Evolutionary conservation across 768 basidiomycete genomes (phyloP), one percentile per base, ranked within the genome.

Genomic region (Boletellus emodensis): DNA sequence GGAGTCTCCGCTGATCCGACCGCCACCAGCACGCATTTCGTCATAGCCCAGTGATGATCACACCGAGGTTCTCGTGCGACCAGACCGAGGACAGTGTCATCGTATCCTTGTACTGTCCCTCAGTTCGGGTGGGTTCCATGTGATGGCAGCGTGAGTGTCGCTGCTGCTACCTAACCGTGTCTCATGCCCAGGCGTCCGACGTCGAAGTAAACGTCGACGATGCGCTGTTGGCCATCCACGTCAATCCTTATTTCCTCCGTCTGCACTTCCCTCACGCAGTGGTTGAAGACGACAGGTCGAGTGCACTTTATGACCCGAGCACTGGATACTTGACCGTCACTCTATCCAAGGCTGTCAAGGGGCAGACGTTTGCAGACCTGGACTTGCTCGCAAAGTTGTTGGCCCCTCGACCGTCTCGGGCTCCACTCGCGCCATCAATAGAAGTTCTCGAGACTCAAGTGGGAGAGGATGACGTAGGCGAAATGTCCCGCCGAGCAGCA

Each of bases 171-270:
- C 53, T 49, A 60, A 65, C 36, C 14, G 13, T 26, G 32, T 49
- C 38, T 14, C 26, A 6, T 38, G 17, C 37, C 7, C 78, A 92
- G 90, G 87, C 90, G 11, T 80, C 84, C 37, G 90, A 92, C 56
- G 80, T 84, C 30, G 90, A 92, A 65, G 84, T 90, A 44, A 75
- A 85, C 55, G 81, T 90, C 49, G 85, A 89, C 61, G 80, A 80
- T 46, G 79, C 79, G 24, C 67, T 85, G 42, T 75, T 92, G 63
- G 83, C 81, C 17, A 70, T 90, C 36, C 83, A 92, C 60, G 79
- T 91, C 64, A 88, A 87, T 51, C 90, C 90, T 2, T 94, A 92
- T 63, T 93, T 87, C 60, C 75, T 93, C 46, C 84, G 89, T 2
- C 75, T 94, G 54, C 82, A 83, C 60, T 90, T 94, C 64, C 74